Base-by-base conservation (phyloP, 768 basidiomycete genomes). In the Tephrocybe sp. region DNA sequence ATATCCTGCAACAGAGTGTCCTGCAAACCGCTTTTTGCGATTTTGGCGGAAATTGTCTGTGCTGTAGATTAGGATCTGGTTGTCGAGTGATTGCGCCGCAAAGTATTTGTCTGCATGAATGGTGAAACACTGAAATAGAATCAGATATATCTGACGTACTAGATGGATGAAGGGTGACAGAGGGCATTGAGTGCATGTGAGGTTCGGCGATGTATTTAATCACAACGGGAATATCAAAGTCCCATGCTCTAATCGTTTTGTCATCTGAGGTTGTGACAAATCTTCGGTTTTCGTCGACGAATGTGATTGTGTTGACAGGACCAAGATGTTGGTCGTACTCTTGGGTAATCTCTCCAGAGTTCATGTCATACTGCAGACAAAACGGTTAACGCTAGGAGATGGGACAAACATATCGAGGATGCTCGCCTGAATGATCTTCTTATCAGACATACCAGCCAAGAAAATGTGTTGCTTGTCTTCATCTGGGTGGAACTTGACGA, bases 191-290 rank as follows among this genome's bases (percentile, higher is more conserved):
- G 70, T 99, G 94, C 97, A 99, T 98, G 63, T 93, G 86, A 3
- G 97, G 97, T 67, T 99, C 97, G 16, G 97, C 95, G 51, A 98
- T 98, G 66, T 97, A 97, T 69, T 99, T 99, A 76, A 99, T 98
- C 45, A 97, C 93, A 29, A 98, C 97, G 4, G 97, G 97, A 55
- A 99, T 98, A 69, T 99, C 97, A 66, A 88, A 98, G 67, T 99
- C 97, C 97, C 97, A 99, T 15, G 93, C 95, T 38, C 97, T 86
- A 55, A 99, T 97, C 2, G 94, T 97, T 72, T 98, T 98, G 72
- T 99, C 97, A 65, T 99, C 97, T 9, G 94, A 97, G 12, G 95
- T 98, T 2, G 97, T 98, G 45, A 98, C 88, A 63, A 99, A 98
- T 49, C 95, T 82, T 57, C 97, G 78, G 64, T 97, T 97, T 62